These are phyloP conservation scores for Butyriboletus loyo DNA, from an alignment of 768 basidiomycete species.

Conservation along the genomic window DNA sequence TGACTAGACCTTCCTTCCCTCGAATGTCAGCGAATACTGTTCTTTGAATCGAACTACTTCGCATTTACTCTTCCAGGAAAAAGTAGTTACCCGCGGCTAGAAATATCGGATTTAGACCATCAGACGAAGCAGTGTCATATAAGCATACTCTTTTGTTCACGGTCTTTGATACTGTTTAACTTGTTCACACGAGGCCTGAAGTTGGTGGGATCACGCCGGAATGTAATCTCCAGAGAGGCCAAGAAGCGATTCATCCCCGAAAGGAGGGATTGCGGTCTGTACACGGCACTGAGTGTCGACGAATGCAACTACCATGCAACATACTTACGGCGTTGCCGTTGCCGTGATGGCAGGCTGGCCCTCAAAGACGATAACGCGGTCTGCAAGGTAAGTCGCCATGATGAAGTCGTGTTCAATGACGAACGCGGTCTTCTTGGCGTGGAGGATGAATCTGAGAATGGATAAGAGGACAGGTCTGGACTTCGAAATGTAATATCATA, in stretches of 20 bases:
- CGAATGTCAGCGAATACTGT: neutral
- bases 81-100: slow-evolving; percentile 83
- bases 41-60: neutral
- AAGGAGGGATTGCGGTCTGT: slow-evolving; percentile 87
- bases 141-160: slow-evolving; percentile 76
- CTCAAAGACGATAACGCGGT: slow-evolving; percentile 93
- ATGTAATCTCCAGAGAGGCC: slow-evolving; percentile 93
- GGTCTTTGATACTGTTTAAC: slow-evolving; percentile 77
- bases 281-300: slow-evolving; percentile 1
- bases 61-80: slow-evolving; percentile 78
- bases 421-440: slow-evolving; percentile 97
- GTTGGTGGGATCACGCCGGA: slow-evolving; percentile 96
- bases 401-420: slow-evolving; percentile 99
- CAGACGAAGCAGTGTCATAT: neutral
- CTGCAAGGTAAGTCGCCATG: slow-evolving; percentile 99
- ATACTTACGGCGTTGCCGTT: slow-evolving; percentile 82
- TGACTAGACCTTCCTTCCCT: slow-evolving; percentile 14
- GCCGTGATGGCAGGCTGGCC: slow-evolving; percentile 84
- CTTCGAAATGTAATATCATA: slow-evolving; percentile 28
- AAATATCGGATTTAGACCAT: slow-evolving; percentile 10
- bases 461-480: slow-evolving; percentile 1
- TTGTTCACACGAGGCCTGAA: slow-evolving; percentile 90
- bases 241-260: slow-evolving; percentile 99
- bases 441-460: slow-evolving; percentile 74
- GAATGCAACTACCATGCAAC: neutral